These are phyloP conservation scores for peach (Prunus persica) DNA, from an alignment of 306 rosid species.

Conservation along the genomic window Prunus_persica_NCBIv2 NC_034014.1:27613001-27613500, in stretches of 20 bases:
- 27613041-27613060: constrained; percentile 26
- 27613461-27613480: constrained; percentile 34
- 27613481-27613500: constrained; percentile 26
- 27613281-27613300: constrained; percentile 10
- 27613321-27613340: neutral
- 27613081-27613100: neutral
- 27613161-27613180: constrained; percentile 20
- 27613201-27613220: constrained; percentile 11
- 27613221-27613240: constrained; percentile 12
- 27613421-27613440: constrained; percentile 12
- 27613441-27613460: constrained; percentile 12
- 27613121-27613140: neutral
- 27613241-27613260: neutral
- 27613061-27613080: constrained; percentile 27
- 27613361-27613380: neutral
- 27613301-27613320: neutral
- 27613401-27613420: constrained; percentile 17
- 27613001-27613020: constrained; percentile 30
- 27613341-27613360: constrained; percentile 11
- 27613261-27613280: neutral
- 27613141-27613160: neutral
- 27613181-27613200: constrained; percentile 5
- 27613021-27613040: constrained; percentile 68
- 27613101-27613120: neutral
- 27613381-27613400: neutral